Percentiles rank a stretch among this genome's conserved stretches.
Evolutionary conservation across 2,329 filamentous ascomycete species (phyloP).

Genomic region (Clathrospora elynae): DNA sequence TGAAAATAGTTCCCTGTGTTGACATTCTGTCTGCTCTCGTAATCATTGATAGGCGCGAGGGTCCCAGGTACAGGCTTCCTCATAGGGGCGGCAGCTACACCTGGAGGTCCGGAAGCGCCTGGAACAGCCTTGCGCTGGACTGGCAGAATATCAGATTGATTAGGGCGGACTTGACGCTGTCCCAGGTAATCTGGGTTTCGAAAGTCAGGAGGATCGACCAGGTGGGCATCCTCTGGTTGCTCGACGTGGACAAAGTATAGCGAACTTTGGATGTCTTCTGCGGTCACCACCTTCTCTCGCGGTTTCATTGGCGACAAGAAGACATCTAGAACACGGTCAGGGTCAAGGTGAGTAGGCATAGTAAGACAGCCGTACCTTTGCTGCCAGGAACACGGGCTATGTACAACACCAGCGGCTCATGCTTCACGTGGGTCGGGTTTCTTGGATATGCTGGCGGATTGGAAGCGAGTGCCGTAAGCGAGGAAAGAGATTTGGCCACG

Average conservation of each 20-base stretch:
- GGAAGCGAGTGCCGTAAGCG: slow-evolving; percentile 78
- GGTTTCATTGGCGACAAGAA: slow-evolving; percentile 92
- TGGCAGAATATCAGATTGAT: slow-evolving; percentile 19
- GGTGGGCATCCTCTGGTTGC: slow-evolving; percentile 58
- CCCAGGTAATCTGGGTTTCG: slow-evolving; percentile 20
- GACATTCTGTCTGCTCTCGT: slow-evolving; percentile 38
- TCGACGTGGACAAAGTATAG: slow-evolving; percentile 91
- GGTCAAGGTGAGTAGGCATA: neutral
- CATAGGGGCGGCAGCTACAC: slow-evolving; percentile 16
- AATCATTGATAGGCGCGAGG: slow-evolving; percentile 32
- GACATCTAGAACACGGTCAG: slow-evolving; percentile 65
- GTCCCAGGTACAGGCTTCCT: slow-evolving; percentile 39
- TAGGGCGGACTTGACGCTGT: slow-evolving; percentile 11
- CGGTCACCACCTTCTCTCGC: slow-evolving; percentile 83
- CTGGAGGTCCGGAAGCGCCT: slow-evolving; percentile 9
- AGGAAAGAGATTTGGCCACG: slow-evolving; percentile 82
- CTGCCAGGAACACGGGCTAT: slow-evolving; percentile 92
- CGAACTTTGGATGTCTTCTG: slow-evolving; percentile 81
- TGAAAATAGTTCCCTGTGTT: slow-evolving; percentile 27
- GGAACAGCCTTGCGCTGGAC: slow-evolving; percentile 42
- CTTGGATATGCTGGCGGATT: slow-evolving; percentile 86
- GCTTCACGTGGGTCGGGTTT: slow-evolving; percentile 70
- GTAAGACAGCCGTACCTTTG: slow-evolving; percentile 64
- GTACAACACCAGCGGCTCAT: slow-evolving; percentile 80
- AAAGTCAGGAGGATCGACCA: slow-evolving; percentile 29